These are phyloP conservation scores for Alnus glutinosa DNA, from an alignment of 306 rosid genomes.

Conservation along the genomic window DNA sequence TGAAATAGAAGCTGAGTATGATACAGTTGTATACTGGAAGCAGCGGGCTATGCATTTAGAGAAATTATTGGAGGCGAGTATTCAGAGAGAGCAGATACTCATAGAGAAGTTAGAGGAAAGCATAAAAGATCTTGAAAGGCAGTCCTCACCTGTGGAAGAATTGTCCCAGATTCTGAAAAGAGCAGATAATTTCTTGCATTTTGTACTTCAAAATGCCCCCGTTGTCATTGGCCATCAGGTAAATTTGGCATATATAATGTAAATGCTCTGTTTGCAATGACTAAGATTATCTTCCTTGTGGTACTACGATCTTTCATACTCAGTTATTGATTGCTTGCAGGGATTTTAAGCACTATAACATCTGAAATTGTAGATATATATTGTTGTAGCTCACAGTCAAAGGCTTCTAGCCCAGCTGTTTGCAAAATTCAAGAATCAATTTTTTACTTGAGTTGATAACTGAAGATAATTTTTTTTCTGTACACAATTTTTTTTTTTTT, in stretches of 20 bases:
- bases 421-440: not conserved
- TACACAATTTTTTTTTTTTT: not conserved
- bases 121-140: conserved; percentile 65
- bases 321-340: not conserved
- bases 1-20: conserved; percentile 80
- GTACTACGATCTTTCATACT: not conserved
- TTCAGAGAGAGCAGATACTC: conserved; percentile 69
- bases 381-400: not conserved
- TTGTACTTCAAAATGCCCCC: conserved; percentile 97
- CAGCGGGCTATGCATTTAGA: conserved; percentile 64
- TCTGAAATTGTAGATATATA: not conserved
- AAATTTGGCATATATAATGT: not conserved
- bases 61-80: conserved; percentile 69
- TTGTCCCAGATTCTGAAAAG: conserved; percentile 79
- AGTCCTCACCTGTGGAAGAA: conserved; percentile 88
- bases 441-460: not conserved
- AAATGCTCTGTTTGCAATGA: not conserved
- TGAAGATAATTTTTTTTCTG: not conserved
- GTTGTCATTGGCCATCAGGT: conserved; percentile 99
- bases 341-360: not conserved
- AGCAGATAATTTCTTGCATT: conserved; percentile 88
- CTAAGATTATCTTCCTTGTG: not conserved
- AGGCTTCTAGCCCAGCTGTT: not conserved
- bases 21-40: conserved; percentile 79
- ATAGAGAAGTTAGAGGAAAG: conserved; percentile 71